These are phyloP conservation scores for Trichoderma polysporum DNA, from an alignment of 2,329 filamentous ascomycete species.

Conservation along the genomic window DNA sequence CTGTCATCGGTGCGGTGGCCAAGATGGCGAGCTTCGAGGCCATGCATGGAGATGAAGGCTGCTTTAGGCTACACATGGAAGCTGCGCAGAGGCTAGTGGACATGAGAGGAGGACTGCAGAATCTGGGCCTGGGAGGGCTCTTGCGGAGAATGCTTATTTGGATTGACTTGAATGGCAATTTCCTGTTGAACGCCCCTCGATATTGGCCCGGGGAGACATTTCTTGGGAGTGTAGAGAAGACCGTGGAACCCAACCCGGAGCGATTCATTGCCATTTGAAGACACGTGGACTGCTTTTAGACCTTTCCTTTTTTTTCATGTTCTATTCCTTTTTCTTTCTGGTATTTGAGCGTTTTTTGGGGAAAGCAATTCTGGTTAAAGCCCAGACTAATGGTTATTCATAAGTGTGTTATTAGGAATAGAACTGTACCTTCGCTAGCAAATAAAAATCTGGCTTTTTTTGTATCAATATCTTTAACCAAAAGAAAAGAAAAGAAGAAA, in stretches of 20 bases:
- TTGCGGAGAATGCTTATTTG: slow-evolving; percentile 48
- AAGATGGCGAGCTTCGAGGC: slow-evolving; percentile 55
- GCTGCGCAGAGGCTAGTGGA: slow-evolving; percentile 44
- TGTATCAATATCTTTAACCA: neutral
- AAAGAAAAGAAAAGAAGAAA: neutral
- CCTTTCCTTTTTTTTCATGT: neutral
- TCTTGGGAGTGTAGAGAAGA: slow-evolving; percentile 22
- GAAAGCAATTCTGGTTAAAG: neutral
- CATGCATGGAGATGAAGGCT: slow-evolving; percentile 44
- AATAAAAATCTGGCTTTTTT: neutral
- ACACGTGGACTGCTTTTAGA: neutral
- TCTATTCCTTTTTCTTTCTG: neutral
- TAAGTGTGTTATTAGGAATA: neutral
- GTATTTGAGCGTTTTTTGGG: neutral
- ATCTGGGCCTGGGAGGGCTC: slow-evolving; percentile 45
- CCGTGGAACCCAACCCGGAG: slow-evolving; percentile 34
- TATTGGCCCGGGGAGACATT: slow-evolving; percentile 36
- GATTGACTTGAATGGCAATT: slow-evolving; percentile 46
- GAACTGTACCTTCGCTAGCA: neutral
- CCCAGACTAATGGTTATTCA: neutral
- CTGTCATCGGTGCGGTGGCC: slow-evolving; percentile 47
- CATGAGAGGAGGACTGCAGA: slow-evolving; percentile 44
- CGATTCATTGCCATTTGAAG: slow-evolving; percentile 32
- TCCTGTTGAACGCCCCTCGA: slow-evolving; percentile 34
- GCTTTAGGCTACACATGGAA: slow-evolving; percentile 49